Evolutionary conservation across 441 rosid genomes (phyloP).

Genomic region (Syzygium malaccense): DNA sequence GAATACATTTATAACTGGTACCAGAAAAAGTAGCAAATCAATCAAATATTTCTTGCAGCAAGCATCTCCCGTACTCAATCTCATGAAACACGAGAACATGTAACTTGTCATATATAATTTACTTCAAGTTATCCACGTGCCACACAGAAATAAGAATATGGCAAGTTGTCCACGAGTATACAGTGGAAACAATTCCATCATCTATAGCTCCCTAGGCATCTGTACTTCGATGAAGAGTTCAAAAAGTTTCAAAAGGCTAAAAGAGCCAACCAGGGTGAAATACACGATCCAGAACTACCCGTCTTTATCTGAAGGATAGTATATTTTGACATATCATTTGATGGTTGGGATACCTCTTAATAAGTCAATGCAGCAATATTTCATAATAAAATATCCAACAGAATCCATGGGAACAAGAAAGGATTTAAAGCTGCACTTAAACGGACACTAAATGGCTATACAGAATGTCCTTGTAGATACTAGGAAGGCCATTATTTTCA

Average conservation of each 20-base stretch:
- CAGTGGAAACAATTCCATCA: neutral
- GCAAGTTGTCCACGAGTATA: neutral
- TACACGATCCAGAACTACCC: neutral
- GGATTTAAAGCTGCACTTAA: neutral
- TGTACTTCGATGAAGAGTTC: neutral
- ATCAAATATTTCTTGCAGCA: neutral
- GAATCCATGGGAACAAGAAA: neutral
- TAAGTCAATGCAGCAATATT: neutral
- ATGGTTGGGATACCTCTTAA: neutral
- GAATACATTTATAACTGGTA: neutral
- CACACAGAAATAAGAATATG: neutral
- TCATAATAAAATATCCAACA: neutral
- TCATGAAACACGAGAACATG: neutral
- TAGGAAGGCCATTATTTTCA: neutral
- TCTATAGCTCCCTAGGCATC: neutral
- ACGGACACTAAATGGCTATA: neutral
- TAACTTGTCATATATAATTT: neutral
- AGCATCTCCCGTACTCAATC: neutral
- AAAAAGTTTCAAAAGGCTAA: neutral
- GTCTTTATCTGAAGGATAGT: neutral
- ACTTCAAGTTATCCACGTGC: neutral
- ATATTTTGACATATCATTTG: neutral
- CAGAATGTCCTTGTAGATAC: neutral
- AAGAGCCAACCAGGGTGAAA: neutral
- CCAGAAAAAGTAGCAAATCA: neutral